phyloP scores from a whole-genome alignment of 2,329 filamentous ascomycete genomes.

The Clonostachys rhizophaga region DNA sequence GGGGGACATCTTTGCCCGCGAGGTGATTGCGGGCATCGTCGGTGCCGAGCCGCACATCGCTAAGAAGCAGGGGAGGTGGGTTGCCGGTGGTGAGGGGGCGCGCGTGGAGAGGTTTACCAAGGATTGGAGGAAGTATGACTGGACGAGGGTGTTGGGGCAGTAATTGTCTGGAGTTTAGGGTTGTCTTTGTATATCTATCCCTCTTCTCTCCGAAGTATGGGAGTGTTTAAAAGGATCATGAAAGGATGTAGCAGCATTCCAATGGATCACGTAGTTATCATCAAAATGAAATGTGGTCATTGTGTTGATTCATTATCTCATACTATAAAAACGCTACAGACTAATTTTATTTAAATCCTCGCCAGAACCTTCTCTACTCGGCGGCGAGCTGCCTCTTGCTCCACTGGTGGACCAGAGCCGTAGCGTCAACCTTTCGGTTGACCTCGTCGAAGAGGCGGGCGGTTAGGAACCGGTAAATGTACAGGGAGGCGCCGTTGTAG shows the following conservation, averaged over 20 bases:
- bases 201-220: too few relatives aligned
- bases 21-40: slow-evolving; percentile 89
- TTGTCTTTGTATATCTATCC: too few relatives aligned
- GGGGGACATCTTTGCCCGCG: slow-evolving; percentile 88
- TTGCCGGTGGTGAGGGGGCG: slow-evolving; percentile 58
- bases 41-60: slow-evolving; percentile 77
- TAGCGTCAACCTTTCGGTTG: slow-evolving; percentile 36
- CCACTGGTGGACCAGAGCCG: slow-evolving; percentile 24
- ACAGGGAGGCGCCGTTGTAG: slow-evolving; percentile 50
- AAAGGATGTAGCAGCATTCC: too few relatives aligned
- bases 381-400: slow-evolving; percentile 5
- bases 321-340: too few relatives aligned
- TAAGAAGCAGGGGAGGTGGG: slow-evolving; percentile 88
- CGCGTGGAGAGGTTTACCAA: slow-evolving; percentile 76
- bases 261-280: too few relatives aligned
- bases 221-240: too few relatives aligned
- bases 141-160: slow-evolving; percentile 53
- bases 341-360: too few relatives aligned
- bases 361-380: too few relatives aligned
- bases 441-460: slow-evolving; percentile 59
- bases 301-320: too few relatives aligned
- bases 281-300: too few relatives aligned
- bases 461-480: slow-evolving; percentile 59
- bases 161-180: not conserved
- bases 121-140: slow-evolving; percentile 91